These are phyloP conservation scores for Danielia oregonensis DNA, from an alignment of 805 yeast genomes.

Conservation along the genomic window DNA sequence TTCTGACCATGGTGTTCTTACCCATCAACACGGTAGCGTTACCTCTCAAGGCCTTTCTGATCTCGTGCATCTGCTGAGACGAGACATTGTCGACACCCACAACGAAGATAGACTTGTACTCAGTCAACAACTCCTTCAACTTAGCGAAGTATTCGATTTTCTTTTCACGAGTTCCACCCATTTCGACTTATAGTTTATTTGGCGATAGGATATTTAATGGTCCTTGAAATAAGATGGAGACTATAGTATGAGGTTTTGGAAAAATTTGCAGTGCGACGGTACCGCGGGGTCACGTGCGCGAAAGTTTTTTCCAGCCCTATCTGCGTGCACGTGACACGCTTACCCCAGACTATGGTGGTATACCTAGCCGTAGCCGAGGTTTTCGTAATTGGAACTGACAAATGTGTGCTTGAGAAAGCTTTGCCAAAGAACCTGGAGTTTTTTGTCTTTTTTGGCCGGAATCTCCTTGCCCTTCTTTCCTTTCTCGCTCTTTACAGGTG, in stretches of 20 bases:
- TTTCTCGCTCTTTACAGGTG: slow-evolving; percentile 25
- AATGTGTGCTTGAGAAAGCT: slow-evolving; percentile 57
- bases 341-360: neutral
- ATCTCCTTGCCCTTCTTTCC: slow-evolving; percentile 7
- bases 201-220: slow-evolving; percentile 89
- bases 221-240: slow-evolving; percentile 26
- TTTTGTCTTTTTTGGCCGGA: slow-evolving; percentile 6
- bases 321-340: neutral
- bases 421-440: slow-evolving; percentile 50
- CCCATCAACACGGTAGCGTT: slow-evolving; percentile 97
- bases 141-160: slow-evolving; percentile 92
- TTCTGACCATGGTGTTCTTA: slow-evolving; percentile 99
- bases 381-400: slow-evolving; percentile 61
- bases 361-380: slow-evolving; percentile 37
- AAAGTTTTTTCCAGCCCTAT: neutral
- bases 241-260: neutral
- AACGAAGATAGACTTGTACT: slow-evolving; percentile 96
- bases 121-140: slow-evolving; percentile 92
- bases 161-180: slow-evolving; percentile 99
- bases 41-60: slow-evolving; percentile 95
- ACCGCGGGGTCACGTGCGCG: neutral
- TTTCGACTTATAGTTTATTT: slow-evolving; percentile 68
- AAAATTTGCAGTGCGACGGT: neutral
- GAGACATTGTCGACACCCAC: slow-evolving; percentile 99
- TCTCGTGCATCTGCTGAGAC: slow-evolving; percentile 99